These are phyloP conservation scores for Crucihimalaya himalaica DNA, from an alignment of 345 rosid genomes.

Conservation along the genomic window DNA sequence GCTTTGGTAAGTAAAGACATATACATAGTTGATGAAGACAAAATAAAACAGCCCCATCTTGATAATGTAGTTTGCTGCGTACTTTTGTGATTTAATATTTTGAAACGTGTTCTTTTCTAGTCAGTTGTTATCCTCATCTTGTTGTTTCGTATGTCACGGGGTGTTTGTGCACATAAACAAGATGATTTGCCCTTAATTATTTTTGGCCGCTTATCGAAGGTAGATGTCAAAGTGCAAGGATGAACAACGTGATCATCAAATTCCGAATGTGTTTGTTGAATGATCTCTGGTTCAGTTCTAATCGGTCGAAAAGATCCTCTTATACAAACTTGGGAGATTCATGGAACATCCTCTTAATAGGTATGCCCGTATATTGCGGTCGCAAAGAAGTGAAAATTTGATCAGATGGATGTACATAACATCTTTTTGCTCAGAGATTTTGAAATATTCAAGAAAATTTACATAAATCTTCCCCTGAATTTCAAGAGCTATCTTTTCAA, in stretches of 20 bases:
- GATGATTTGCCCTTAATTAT: background rate
- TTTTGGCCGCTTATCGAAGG: background rate
- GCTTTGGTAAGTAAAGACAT: constrained; percentile 1
- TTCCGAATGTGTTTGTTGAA: background rate
- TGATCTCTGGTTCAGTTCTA: too few species aligned
- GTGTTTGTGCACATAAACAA: background rate
- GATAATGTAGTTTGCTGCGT: background rate
- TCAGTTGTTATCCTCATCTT: background rate
- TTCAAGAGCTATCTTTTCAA: too few species aligned
- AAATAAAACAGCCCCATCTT: background rate
- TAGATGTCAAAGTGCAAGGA: background rate
- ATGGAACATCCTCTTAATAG: too few species aligned
- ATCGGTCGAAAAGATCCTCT: too few species aligned
- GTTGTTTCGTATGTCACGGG: background rate
- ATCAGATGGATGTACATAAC: background rate
- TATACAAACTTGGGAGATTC: too few species aligned
- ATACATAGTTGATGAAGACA: background rate
- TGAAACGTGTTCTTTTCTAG: constrained; percentile 1
- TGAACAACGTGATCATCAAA: background rate
- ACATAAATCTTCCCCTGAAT: too few species aligned
- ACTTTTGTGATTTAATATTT: background rate
- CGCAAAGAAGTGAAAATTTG: background rate
- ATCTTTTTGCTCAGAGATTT: background rate
- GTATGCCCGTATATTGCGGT: too few species aligned
- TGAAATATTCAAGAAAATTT: too few species aligned